Evolutionary conservation across 2,329 filamentous ascomycete genomes (phyloP).

Genomic region (Fusarium sp.): DNA sequence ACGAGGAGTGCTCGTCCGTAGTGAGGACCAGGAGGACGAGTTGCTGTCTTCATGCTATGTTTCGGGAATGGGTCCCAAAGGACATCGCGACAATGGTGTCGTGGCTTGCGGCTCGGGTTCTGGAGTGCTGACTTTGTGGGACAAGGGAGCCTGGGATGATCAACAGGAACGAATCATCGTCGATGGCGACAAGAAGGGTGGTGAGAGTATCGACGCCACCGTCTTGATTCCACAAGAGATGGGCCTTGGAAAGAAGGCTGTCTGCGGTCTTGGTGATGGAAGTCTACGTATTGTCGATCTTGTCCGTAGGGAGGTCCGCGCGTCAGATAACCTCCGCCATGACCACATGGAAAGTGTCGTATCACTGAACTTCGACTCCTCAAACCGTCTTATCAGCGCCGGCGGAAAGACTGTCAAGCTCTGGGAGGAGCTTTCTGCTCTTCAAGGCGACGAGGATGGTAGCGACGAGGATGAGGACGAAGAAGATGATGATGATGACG

Average conservation of each 20-base stretch:
- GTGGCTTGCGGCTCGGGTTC: conserved; percentile 79
- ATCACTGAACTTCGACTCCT: conserved; percentile 83
- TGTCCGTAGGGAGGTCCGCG: conserved; percentile 76
- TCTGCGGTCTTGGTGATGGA: conserved; percentile 85
- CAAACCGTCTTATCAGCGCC: conserved; percentile 87
- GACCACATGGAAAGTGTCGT: conserved; percentile 90
- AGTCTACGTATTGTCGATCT: conserved; percentile 81
- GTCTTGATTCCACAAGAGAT: conserved; percentile 76
- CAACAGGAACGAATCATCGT: conserved; percentile 90
- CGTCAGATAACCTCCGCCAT: conserved; percentile 71
- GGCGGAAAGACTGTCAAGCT: conserved; percentile 89
- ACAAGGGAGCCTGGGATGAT: conserved; percentile 94
- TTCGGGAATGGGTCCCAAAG: conserved; percentile 76
- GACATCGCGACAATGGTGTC: conserved; percentile 74
- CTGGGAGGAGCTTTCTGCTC: conserved; percentile 82
- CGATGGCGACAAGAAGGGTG: conserved; percentile 65
- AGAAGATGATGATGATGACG: conserved; percentile 61
- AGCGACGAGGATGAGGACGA: conserved; percentile 53
- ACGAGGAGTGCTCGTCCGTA: conserved; percentile 85
- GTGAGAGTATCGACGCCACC: conserved; percentile 85
- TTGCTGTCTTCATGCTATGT: conserved; percentile 85
- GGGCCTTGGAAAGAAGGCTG: conserved; percentile 77
- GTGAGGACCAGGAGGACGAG: conserved; percentile 95
- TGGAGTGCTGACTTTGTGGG: conserved; percentile 92
- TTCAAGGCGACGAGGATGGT: conserved; percentile 54